Conservation (phyloP, 495 filamentous ascomycete species). For the Podospora tetraspora region DNA sequence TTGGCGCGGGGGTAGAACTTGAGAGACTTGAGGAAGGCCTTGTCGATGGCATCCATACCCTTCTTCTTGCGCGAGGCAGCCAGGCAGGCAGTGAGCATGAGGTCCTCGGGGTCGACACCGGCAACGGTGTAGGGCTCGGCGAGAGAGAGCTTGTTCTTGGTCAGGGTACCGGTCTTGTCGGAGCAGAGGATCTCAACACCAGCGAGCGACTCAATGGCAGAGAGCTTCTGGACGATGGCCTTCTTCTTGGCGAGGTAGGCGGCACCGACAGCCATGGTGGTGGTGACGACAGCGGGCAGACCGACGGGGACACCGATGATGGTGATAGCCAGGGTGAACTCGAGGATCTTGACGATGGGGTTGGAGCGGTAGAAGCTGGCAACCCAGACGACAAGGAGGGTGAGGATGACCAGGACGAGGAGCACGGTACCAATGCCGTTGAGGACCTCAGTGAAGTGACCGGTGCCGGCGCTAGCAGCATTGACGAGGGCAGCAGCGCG, state of each 20-base stretch:
- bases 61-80: slow-evolving; percentile 91
- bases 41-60: slow-evolving; percentile 92
- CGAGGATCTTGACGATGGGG: slow-evolving; percentile 65
- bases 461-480: slow-evolving; percentile 61
- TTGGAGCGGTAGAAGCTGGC: slow-evolving; percentile 83
- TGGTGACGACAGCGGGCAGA: slow-evolving; percentile 92
- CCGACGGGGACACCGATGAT: slow-evolving; percentile 95
- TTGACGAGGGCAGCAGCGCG: slow-evolving; percentile 80
- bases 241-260: slow-evolving; percentile 92
- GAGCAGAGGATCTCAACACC: slow-evolving; percentile 97
- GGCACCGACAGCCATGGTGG: slow-evolving; percentile 94
- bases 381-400: slow-evolving; percentile 78
- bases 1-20: slow-evolving; percentile 75
- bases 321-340: slow-evolving; percentile 80
- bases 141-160: slow-evolving; percentile 87
- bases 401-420: slow-evolving; percentile 72
- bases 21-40: slow-evolving; percentile 82
- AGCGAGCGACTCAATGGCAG: slow-evolving; percentile 88
- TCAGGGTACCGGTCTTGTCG: slow-evolving; percentile 92
- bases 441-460: slow-evolving; percentile 86
- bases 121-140: slow-evolving; percentile 76
- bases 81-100: slow-evolving; percentile 87
- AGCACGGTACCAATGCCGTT: slow-evolving; percentile 81
- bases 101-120: slow-evolving; percentile 73
- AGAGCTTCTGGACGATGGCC: slow-evolving; percentile 94